Percentiles rank a stretch among this genome's conserved stretches.
Evolutionary conservation across 441 rosid species (phyloP).

Genomic region (Arabidopsis hybrid): DNA sequence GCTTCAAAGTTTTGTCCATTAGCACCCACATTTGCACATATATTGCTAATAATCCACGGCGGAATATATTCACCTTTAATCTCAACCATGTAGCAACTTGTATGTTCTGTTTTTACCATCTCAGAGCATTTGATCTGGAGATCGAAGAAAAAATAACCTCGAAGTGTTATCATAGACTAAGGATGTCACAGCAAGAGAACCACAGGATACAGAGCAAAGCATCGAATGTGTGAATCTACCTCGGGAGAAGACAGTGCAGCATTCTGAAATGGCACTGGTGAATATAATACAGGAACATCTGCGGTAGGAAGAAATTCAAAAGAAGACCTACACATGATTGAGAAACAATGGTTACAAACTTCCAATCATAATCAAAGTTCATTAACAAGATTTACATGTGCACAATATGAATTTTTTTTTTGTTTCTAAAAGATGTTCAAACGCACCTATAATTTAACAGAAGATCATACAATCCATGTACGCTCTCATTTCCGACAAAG

Average conservation of each 20-base stretch:
- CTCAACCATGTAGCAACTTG: conserved; percentile 64
- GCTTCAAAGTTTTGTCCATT: conserved; percentile 76
- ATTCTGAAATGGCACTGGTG: conserved; percentile 83
- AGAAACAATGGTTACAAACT: conserved; percentile 22
- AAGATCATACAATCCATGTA: conserved; percentile 85
- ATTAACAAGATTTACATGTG: neutral
- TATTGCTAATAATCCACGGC: conserved; percentile 81
- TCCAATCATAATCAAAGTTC: neutral
- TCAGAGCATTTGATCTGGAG: conserved; percentile 83
- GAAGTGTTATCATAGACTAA: conserved; percentile 12
- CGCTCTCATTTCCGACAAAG: conserved; percentile 64
- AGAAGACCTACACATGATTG: conserved; percentile 64
- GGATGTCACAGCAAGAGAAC: neutral
- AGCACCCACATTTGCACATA: conserved; percentile 66
- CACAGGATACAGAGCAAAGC: neutral
- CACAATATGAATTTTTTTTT: conserved; percentile 1
- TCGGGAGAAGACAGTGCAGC: conserved; percentile 87
- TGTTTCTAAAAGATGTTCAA: neutral
- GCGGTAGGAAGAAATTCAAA: conserved; percentile 67
- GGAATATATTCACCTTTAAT: conserved; percentile 74
- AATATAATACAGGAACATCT: conserved; percentile 85
- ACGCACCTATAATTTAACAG: conserved; percentile 88
- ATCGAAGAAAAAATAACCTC: conserved; percentile 34
- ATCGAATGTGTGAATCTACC: conserved; percentile 49
- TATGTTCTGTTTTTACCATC: conserved; percentile 56